A percentile compares a stretch with the other conserved stretches of the same genome.
Conservation (phyloP, 768 basidiomycete genomes). For the Rubroboletus satanas region DNA sequence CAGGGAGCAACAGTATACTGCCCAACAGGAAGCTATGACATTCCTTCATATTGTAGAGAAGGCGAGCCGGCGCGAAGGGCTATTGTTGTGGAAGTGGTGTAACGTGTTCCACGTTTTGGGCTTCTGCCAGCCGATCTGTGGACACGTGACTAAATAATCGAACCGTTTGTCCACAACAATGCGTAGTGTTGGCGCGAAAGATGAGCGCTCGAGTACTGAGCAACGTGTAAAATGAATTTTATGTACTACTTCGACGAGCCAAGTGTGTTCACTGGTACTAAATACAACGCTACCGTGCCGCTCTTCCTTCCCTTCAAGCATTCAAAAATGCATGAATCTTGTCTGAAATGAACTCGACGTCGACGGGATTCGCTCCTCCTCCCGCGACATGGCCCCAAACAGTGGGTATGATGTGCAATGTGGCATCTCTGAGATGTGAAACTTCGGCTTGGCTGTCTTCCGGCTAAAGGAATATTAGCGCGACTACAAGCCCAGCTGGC, state of each 20-base stretch:
- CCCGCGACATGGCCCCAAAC: slow-evolving; percentile 59
- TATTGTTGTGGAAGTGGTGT: background rate
- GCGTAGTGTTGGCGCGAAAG: background rate
- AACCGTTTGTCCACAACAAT: background rate
- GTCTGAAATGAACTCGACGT: slow-evolving; percentile 39
- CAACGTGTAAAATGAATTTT: background rate
- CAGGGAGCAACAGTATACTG: slow-evolving; percentile 17
- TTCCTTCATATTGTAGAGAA: slow-evolving; percentile 20
- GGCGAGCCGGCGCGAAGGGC: background rate
- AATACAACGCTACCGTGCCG: background rate
- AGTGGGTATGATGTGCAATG: slow-evolving; percentile 50
- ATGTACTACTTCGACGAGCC: background rate
- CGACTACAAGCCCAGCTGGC: background rate
- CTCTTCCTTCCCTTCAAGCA: slow-evolving; percentile 12
- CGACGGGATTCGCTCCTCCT: slow-evolving; percentile 38
- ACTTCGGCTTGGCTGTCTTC: slow-evolving; percentile 55
- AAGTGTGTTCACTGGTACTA: slow-evolving; percentile 2
- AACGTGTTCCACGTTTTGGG: background rate
- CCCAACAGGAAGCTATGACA: slow-evolving; percentile 12
- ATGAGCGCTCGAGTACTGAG: background rate
- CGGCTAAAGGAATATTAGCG: slow-evolving; percentile 34
- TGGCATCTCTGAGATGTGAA: slow-evolving; percentile 38
- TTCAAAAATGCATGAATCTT: slow-evolving; percentile 43
- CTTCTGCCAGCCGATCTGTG: background rate
- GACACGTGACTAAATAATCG: slow-evolving; percentile 17